Percentiles rank a stretch among this genome's conserved stretches.
Evolutionary conservation across 2,329 filamentous ascomycete species (phyloP).

Genomic region (Pseudopithomyces chartarum): DNA sequence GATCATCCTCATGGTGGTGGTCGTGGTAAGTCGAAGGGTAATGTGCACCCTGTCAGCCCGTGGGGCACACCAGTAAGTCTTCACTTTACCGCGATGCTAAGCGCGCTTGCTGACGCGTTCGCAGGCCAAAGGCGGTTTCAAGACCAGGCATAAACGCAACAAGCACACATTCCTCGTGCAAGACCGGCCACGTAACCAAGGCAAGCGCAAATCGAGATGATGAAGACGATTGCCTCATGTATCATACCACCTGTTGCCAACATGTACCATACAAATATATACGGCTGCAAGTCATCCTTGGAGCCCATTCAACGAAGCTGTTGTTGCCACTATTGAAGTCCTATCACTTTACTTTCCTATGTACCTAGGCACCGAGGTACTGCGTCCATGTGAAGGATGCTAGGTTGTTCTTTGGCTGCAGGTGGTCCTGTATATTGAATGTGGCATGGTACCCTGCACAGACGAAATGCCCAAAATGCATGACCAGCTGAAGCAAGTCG

Average conservation of each 20-base stretch:
- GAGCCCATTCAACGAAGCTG: not conserved
- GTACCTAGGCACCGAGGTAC: too few relatives aligned
- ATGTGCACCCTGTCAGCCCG: conserved; percentile 89
- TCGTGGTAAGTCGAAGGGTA: conserved; percentile 99
- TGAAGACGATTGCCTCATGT: conserved; percentile 12
- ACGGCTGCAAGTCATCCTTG: conserved; percentile 8
- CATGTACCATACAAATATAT: conserved; percentile 26
- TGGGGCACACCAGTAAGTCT: conserved; percentile 90
- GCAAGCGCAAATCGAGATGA: conserved; percentile 68
- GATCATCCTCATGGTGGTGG: conserved; percentile 99
- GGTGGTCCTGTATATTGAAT: too few relatives aligned
- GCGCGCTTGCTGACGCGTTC: conserved; percentile 17
- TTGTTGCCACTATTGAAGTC: not conserved
- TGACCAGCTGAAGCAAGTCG: too few relatives aligned
- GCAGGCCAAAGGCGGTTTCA: conserved; percentile 81
- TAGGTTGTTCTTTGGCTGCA: too few relatives aligned
- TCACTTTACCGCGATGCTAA: conserved; percentile 38
- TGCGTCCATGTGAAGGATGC: too few relatives aligned
- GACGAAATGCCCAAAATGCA: too few relatives aligned
- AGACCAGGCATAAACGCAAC: conserved; percentile 87
- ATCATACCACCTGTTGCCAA: conserved; percentile 20
- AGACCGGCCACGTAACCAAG: conserved; percentile 83
- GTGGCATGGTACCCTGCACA: not conserved
- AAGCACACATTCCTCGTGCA: conserved; percentile 90
- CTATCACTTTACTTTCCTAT: too few relatives aligned